phyloP scores from a whole-genome alignment of 306 rosid genomes.

The Vigna hirtella region DNA sequence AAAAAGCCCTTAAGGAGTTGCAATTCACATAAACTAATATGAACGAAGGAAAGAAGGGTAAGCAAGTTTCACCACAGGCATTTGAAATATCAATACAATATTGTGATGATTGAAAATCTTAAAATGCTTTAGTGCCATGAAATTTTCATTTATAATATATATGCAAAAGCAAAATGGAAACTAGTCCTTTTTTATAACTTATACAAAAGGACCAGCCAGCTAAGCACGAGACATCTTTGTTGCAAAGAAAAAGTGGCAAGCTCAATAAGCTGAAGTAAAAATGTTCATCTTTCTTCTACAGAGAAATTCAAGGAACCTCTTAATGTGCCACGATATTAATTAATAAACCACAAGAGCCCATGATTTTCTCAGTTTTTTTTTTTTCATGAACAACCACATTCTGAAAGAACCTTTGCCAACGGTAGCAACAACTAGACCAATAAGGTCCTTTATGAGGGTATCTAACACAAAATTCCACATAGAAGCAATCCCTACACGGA shows the following conservation, averaged over 20 bases:
- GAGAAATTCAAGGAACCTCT: neutral
- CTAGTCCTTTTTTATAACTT: neutral
- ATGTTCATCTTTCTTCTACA: slow-evolving; percentile 1
- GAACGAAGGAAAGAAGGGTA: slow-evolving; percentile 25
- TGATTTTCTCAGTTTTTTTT: neutral
- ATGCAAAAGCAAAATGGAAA: slow-evolving; percentile 3
- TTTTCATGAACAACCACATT: slow-evolving; percentile 27
- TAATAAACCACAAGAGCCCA: neutral
- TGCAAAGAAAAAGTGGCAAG: slow-evolving; percentile 20
- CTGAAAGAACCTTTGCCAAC: slow-evolving; percentile 17
- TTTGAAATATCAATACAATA: slow-evolving; percentile 9
- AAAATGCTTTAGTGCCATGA: slow-evolving; percentile 8
- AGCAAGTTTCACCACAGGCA: slow-evolving; percentile 23
- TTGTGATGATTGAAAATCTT: slow-evolving; percentile 24
- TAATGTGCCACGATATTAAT: slow-evolving; percentile 10
- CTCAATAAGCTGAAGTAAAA: slow-evolving; percentile 9
- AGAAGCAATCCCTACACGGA: slow-evolving; percentile 21
- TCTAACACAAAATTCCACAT: slow-evolving; percentile 14
- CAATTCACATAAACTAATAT: neutral
- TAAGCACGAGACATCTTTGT: slow-evolving; percentile 23
- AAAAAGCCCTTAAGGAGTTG: slow-evolving; percentile 2
- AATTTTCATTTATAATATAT: neutral
- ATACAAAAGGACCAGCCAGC: neutral
- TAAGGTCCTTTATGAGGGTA: slow-evolving; percentile 21
- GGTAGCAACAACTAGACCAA: slow-evolving; percentile 16